A percentile compares a stretch with the other conserved stretches of the same genome.
phyloP scores from a whole-genome alignment of 2,329 filamentous ascomycete species.

The Colletotrichum plurivorum region DNA sequence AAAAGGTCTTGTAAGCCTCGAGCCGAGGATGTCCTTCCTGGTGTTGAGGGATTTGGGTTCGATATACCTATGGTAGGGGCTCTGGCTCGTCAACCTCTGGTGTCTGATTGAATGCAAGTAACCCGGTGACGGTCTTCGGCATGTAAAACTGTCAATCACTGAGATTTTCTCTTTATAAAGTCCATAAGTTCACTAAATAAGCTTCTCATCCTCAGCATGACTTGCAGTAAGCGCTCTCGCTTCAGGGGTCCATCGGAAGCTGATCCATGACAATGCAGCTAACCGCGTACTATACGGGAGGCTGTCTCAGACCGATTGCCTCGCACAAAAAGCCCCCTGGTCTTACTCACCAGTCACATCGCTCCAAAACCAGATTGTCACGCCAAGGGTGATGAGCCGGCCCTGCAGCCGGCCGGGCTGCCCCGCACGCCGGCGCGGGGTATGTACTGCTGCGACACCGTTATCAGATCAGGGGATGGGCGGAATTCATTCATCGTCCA shows the following conservation, averaged over 20 bases:
- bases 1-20: too few relatives aligned
- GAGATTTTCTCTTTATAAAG: too few relatives aligned
- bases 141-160: too few relatives aligned
- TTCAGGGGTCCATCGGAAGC: not conserved
- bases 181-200: too few relatives aligned
- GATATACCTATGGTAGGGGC: too few relatives aligned
- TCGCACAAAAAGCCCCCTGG: not conserved
- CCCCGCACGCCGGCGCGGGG: constrained; percentile 25
- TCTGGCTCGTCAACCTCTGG: too few relatives aligned
- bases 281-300: not conserved
- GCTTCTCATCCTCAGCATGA: too few relatives aligned
- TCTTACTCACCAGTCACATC: not conserved
- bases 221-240: too few relatives aligned
- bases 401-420: not conserved
- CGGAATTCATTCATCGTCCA: not conserved
- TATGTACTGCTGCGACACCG: constrained; percentile 4
- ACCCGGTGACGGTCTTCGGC: too few relatives aligned
- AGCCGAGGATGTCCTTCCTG: too few relatives aligned
- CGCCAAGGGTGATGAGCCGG: not conserved
- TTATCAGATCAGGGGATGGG: not conserved
- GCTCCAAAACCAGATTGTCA: not conserved
- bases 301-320: not conserved
- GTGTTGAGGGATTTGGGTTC: too few relatives aligned
- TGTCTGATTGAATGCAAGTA: too few relatives aligned
- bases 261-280: not conserved